phyloP scores from a whole-genome alignment of 108 stramenopile species.

The Pseudonitzschia multiseries region DNA sequence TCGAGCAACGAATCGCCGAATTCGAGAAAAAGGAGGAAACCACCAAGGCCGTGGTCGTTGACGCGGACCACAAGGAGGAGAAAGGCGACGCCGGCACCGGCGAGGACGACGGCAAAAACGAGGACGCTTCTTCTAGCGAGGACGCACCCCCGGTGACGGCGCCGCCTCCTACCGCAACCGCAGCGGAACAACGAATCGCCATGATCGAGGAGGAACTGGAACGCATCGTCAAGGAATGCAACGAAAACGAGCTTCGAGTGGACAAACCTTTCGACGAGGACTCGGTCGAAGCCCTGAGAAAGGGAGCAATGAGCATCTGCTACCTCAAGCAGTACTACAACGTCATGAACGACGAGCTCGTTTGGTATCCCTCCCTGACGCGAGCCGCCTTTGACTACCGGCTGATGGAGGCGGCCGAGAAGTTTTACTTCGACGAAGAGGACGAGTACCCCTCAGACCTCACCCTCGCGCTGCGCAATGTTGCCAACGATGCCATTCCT shows the following conservation, averaged over 20 bases:
- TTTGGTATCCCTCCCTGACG: conserved; percentile 22
- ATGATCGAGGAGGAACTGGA: conserved; percentile 29
- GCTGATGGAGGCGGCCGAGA: conserved; percentile 32
- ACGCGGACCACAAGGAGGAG: background rate
- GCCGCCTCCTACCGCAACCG: background rate
- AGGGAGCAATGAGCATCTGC: conserved; percentile 25
- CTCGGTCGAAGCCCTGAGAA: conserved; percentile 26
- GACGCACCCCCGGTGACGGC: background rate
- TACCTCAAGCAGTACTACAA: conserved; percentile 34
- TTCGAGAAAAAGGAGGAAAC: background rate
- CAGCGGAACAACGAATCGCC: conserved; percentile 21
- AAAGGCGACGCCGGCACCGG: too few relatives aligned
- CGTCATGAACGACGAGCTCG: conserved; percentile 30
- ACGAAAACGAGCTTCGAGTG: conserved; percentile 19
- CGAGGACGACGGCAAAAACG: too few relatives aligned
- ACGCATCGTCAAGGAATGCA: conserved; percentile 18
- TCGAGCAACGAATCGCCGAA: background rate
- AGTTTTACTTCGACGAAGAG: conserved; percentile 37
- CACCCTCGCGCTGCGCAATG: conserved; percentile 14
- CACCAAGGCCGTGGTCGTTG: background rate
- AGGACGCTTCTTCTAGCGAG: too few relatives aligned
- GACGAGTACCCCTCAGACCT: conserved; percentile 35
- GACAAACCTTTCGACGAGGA: conserved; percentile 33
- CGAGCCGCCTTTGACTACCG: conserved; percentile 26
- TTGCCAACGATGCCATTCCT: conserved; percentile 1